A percentile compares a stretch with the other conserved stretches of the same genome.
These are phyloP conservation scores for Curvularia lunata DNA, from an alignment of 2,329 filamentous ascomycete genomes.

Conservation along the genomic window DNA sequence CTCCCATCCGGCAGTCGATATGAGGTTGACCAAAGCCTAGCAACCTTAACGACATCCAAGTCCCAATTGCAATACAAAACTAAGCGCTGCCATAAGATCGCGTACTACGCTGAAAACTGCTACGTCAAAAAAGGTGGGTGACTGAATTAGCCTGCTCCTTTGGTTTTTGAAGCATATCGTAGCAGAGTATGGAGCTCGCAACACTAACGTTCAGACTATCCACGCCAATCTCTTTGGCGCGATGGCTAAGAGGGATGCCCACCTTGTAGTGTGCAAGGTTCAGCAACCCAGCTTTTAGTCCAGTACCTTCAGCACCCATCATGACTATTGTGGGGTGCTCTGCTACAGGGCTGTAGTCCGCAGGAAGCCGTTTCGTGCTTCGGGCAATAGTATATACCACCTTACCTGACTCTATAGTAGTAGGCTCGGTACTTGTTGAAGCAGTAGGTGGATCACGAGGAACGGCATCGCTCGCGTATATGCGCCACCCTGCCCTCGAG, in stretches of 20 bases:
- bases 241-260: conserved; percentile 65
- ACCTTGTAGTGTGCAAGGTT: conserved; percentile 68
- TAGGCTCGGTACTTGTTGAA: conserved; percentile 1
- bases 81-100: background rate
- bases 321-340: conserved; percentile 75
- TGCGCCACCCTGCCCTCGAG: conserved; percentile 75
- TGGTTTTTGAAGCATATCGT: conserved; percentile 66
- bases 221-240: conserved; percentile 62
- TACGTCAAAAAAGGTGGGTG: background rate
- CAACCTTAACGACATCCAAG: background rate
- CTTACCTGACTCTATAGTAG: conserved; percentile 31
- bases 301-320: conserved; percentile 55
- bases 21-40: background rate
- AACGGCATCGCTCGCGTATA: conserved; percentile 72
- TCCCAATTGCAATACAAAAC: background rate
- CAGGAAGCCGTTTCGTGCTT: conserved; percentile 26
- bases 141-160: conserved; percentile 8
- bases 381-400: conserved; percentile 36
- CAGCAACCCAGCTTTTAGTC: conserved; percentile 35
- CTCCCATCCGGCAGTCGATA: background rate
- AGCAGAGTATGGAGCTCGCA: conserved; percentile 77
- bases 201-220: conserved; percentile 96
- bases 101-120: background rate
- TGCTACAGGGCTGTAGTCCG: conserved; percentile 37
- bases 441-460: conserved; percentile 14